Evolutionary conservation across 2,329 filamentous ascomycete species (phyloP).

Genomic region (Aphanocladium album): DNA sequence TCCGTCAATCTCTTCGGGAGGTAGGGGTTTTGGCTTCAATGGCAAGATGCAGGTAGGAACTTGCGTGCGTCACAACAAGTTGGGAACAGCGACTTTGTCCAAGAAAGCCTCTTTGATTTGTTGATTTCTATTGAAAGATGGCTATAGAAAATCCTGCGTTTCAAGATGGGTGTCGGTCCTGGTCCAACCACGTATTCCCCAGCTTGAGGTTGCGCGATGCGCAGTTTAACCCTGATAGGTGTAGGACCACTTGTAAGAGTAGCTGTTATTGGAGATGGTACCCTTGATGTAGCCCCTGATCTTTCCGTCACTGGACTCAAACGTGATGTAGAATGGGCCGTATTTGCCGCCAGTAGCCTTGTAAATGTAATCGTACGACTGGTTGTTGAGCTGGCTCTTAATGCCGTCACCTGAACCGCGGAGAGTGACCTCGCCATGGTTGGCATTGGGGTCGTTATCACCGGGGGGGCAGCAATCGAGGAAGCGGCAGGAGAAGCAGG

Average conservation of each 20-base stretch:
- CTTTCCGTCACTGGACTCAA: neutral
- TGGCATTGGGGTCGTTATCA: neutral
- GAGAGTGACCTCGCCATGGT: neutral
- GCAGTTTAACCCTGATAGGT: neutral
- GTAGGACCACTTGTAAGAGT: neutral
- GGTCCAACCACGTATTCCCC: too few relatives aligned
- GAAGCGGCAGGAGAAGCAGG: neutral
- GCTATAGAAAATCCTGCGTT: too few relatives aligned
- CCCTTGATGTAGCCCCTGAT: neutral
- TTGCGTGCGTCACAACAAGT: too few relatives aligned
- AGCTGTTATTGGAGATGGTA: neutral
- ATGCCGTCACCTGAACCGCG: neutral
- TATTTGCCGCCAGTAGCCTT: neutral
- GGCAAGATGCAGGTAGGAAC: too few relatives aligned
- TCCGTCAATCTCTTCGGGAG: too few relatives aligned
- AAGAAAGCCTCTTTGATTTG: too few relatives aligned
- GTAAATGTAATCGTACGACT: neutral
- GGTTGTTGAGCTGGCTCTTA: neutral
- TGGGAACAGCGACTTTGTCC: too few relatives aligned
- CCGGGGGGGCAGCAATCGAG: neutral
- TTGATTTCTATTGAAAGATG: too few relatives aligned
- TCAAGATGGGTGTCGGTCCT: too few relatives aligned
- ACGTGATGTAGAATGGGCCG: conserved; percentile 1
- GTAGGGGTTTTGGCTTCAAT: too few relatives aligned
- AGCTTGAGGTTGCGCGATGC: too few relatives aligned